phyloP scores from a whole-genome alignment of 2,329 filamentous ascomycete genomes.

The Teratosphaeria nubilosa region DNA sequence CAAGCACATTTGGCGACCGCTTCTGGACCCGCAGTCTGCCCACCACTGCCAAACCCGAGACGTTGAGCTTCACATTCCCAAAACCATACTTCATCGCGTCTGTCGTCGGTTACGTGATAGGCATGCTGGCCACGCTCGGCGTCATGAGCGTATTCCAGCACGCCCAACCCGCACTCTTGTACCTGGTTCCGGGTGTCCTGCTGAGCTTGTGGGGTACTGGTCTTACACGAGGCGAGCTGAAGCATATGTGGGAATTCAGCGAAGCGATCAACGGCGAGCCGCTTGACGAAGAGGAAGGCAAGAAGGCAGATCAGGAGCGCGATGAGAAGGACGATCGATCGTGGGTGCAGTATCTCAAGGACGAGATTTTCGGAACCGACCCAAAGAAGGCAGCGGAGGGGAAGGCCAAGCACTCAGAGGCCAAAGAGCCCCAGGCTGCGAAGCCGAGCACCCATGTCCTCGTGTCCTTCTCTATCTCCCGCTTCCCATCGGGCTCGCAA shows the following conservation, averaged over 20 bases:
- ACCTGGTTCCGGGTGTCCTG: constrained; percentile 81
- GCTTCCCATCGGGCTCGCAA: neutral
- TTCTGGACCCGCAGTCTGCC: constrained; percentile 55
- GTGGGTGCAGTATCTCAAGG: neutral
- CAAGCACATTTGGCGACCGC: constrained; percentile 70
- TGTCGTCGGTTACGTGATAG: constrained; percentile 64
- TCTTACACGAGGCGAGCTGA: constrained; percentile 57
- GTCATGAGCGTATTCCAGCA: constrained; percentile 71
- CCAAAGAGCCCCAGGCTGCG: neutral
- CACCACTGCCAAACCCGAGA: constrained; percentile 4
- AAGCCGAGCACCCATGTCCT: neutral
- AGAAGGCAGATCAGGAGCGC: neutral
- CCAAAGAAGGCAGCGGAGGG: neutral
- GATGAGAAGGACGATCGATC: neutral
- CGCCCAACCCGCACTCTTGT: constrained; percentile 82
- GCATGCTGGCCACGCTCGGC: constrained; percentile 65
- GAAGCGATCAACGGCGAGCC: constrained; percentile 47
- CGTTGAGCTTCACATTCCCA: constrained; percentile 46
- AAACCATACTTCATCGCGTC: constrained; percentile 81
- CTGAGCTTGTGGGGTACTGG: constrained; percentile 67
- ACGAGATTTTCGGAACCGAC: neutral
- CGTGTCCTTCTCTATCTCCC: neutral
- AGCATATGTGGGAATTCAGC: constrained; percentile 69
- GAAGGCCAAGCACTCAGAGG: neutral
- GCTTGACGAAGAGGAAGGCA: neutral